Percentiles rank a stretch among this genome's conserved stretches.
Evolutionary conservation across 1,139 yeast genomes (phyloP).

Genomic region (Saccharomycopsis hybrid): DNA sequence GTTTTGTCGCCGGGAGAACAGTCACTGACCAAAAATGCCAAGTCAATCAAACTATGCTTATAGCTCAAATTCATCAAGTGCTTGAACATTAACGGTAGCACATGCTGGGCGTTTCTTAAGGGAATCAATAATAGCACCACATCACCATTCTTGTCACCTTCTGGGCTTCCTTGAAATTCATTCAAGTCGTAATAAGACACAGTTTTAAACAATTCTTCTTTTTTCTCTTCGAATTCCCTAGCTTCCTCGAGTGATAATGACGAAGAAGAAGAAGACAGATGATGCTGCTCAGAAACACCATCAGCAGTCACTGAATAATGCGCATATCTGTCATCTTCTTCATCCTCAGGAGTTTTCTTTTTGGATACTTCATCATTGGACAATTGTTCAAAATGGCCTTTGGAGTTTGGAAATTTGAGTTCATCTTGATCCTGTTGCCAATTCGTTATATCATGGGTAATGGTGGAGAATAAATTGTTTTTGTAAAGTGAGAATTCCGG

Average conservation of each 20-base stretch:
- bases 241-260: slow-evolving; percentile 15
- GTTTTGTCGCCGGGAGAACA: slow-evolving; percentile 63
- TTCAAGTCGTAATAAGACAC: slow-evolving; percentile 42
- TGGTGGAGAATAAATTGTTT: not conserved
- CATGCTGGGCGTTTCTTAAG: slow-evolving; percentile 73
- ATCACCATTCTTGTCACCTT: slow-evolving; percentile 55
- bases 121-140: slow-evolving; percentile 71
- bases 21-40: slow-evolving; percentile 82
- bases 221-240: slow-evolving; percentile 15
- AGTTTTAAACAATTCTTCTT: slow-evolving; percentile 19
- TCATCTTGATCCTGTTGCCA: slow-evolving; percentile 21
- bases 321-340: slow-evolving; percentile 2
- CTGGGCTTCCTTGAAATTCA: slow-evolving; percentile 47
- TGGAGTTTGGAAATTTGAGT: slow-evolving; percentile 16
- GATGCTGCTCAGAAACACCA: slow-evolving; percentile 23
- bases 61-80: slow-evolving; percentile 81
- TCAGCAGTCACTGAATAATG: slow-evolving; percentile 21
- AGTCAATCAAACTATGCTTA: slow-evolving; percentile 73
- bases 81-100: slow-evolving; percentile 75
- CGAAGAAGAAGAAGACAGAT: slow-evolving; percentile 9
- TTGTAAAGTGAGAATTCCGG: slow-evolving; percentile 5
- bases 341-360: not conserved
- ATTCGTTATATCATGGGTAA: slow-evolving; percentile 16
- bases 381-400: slow-evolving; percentile 10
- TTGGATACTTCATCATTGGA: not conserved